Evolutionary conservation across 2,329 filamentous ascomycete species (phyloP), one percentile per base, ranked within the genome.

Genomic region (Ambrosiella xylebori): DNA sequence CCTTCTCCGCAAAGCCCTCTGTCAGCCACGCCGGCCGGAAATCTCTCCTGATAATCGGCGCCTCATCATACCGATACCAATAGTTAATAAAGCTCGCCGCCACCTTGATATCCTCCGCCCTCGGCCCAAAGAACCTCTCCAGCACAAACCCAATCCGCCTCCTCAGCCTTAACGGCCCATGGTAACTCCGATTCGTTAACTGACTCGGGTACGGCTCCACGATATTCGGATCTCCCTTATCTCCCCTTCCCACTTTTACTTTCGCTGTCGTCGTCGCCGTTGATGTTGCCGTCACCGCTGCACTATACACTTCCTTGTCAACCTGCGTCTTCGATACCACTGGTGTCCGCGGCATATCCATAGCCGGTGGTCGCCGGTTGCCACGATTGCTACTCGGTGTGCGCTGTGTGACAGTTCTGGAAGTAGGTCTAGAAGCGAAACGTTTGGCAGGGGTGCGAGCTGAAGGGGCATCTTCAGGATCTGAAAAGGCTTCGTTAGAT

Each of bases 61-160:
- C 64, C 35, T 71, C 66, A 37, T 68, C 66, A 12, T 66, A 66
- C 5, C 66, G 64, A 15, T 68, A 65, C 64, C 68, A 70, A 12
- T 68, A 66, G 17, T 62, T 61, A 27, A 65, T 59, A 51, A 65
- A 47, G 50, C 56, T 59, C 1, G 57, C 62, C 9, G 64, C 64
- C 5, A 60, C 54, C n/a, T 59, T 58, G 11, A 63, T 63, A 3
- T 64, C 63, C 9, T 60, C 58, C 8, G 61, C 53, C 7, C 59
- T 59, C 0, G 64, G 64, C 9, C 64, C 64, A 53, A 64, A 65
- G 13, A 65, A 64, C 40, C 62, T 61, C 15, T 65, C 62, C n/a
- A 64, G 53, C 1, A 65, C 63, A 38, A 63, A 61, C 3, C 62
- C 62, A 13, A 63, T 62, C 37, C 64, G 60, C 5, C 62, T 57